These are phyloP conservation scores for Aspergillus sp. DNA, from an alignment of 2,329 filamentous ascomycete species.

Conservation along the genomic window DNA sequence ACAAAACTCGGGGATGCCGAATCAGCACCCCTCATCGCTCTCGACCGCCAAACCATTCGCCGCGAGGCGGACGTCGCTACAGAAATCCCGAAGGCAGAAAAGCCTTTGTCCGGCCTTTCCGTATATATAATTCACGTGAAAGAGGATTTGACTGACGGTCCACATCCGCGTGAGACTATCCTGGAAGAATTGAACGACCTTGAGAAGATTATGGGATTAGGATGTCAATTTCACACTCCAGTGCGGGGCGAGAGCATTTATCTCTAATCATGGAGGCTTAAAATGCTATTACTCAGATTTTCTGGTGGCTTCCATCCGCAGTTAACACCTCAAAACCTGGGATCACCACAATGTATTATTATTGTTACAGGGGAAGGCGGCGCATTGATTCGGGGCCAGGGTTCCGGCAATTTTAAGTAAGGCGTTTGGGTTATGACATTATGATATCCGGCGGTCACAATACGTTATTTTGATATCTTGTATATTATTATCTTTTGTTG, in stretches of 20 bases:
- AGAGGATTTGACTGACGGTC: constrained; percentile 74
- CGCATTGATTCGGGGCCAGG: background rate
- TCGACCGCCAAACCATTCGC: constrained; percentile 6
- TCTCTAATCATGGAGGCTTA: constrained; percentile 26
- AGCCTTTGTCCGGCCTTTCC: constrained; percentile 68
- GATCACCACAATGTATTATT: background rate
- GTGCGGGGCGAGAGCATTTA: constrained; percentile 60
- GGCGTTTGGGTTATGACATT: background rate
- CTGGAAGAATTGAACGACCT: constrained; percentile 66
- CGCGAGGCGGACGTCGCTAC: constrained; percentile 7
- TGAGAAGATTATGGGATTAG: constrained; percentile 65
- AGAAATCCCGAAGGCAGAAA: constrained; percentile 9
- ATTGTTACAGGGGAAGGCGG: background rate
- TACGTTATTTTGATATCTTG: background rate
- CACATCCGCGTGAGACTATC: constrained; percentile 64
- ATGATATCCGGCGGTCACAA: background rate
- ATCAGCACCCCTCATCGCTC: background rate
- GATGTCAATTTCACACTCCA: constrained; percentile 77
- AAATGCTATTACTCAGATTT: background rate
- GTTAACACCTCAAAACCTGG: background rate
- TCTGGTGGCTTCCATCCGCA: background rate
- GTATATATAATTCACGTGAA: constrained; percentile 94
- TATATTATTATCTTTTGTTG: background rate
- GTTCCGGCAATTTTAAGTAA: background rate
- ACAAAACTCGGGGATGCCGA: background rate